Base-by-base conservation (phyloP, 2,329 filamentous ascomycete species). In the Aureobasidium sp. region DNA sequence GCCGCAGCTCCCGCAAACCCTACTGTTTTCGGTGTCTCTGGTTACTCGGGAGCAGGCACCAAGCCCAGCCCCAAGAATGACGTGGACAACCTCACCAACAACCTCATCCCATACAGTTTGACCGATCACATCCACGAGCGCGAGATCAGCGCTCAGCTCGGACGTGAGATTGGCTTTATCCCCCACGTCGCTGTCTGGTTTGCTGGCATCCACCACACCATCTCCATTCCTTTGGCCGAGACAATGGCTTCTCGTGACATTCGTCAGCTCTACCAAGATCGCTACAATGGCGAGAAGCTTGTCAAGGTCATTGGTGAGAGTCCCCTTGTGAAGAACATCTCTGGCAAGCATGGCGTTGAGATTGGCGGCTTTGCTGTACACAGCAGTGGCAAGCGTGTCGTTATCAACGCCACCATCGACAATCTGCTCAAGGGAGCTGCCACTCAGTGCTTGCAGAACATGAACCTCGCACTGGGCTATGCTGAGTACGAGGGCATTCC, bases 101-200 rank as follows among this genome's bases (percentile, higher is more conserved):
- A 97, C 78, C 79, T 97, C 64, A 89, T 97, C 61, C 88, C 93
- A 0, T 97, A 96, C 80, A 91, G 87, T 68, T 78, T 96, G 76
- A 96, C 91, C 37, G 92, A 91, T 68, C 94, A 97, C 78, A 90
- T 97, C 65, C 94, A 97, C 78, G 94, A 99, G 81, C 85, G 84
- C 51, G 94, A 97, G 75, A 94, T 97, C 66, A 88, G 87, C 71
- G 73, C 78, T 58, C 91, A 96, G 72, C 83, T 97, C 12, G 89
- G 87, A 53, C 81, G 79, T 15, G 78, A 84, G 20, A 86, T 96
- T 12, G 89, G 87, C 6, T 99, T 99, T 73, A 88, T 94, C 63
- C 94, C 94, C 7, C 94, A 97, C 74, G 92, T 96, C 27, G 90
- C 91, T n/a, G 86, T 88, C 15, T 97, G 91, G 93, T 97, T 97